Evolutionary conservation across 805 yeast species (phyloP).

Genomic region (Jamesozyma rosinii): DNA sequence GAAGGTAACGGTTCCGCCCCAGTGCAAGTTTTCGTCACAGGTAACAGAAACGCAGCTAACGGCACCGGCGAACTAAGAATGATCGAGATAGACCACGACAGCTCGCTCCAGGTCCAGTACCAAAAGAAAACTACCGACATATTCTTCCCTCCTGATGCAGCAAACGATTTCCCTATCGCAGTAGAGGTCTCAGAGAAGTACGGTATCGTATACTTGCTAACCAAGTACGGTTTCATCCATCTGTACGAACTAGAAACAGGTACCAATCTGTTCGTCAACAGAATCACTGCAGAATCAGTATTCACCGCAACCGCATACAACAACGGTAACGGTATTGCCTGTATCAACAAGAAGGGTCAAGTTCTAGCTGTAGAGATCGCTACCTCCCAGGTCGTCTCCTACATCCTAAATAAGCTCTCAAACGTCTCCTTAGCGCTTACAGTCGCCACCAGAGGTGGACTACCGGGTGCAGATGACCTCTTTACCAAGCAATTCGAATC

Average conservation of each 20-base stretch:
- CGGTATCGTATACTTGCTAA: constrained; percentile 80
- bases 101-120: constrained; percentile 64
- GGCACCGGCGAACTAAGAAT: constrained; percentile 79
- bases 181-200: constrained; percentile 76
- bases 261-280: constrained; percentile 83
- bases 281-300: constrained; percentile 92
- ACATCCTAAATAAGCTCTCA: constrained; percentile 74
- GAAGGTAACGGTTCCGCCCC: constrained; percentile 59
- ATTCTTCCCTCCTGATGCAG: constrained; percentile 93
- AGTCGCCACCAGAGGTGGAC: constrained; percentile 88
- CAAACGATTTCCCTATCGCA: constrained; percentile 92
- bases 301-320: constrained; percentile 77
- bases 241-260: constrained; percentile 91
- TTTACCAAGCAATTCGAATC: constrained; percentile 87
- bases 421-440: constrained; percentile 81
- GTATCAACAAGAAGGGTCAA: constrained; percentile 92
- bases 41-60: constrained; percentile 71
- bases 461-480: constrained; percentile 92
- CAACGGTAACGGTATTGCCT: constrained; percentile 72
- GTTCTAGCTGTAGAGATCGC: constrained; percentile 87
- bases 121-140: constrained; percentile 85
- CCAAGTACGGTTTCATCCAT: constrained; percentile 95
- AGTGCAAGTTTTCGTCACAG: constrained; percentile 85
- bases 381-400: constrained; percentile 76
- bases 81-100: constrained; percentile 92